Base-by-base conservation (phyloP, 352 stramenopile species). In the Phytophthora tentaculata region DNA sequence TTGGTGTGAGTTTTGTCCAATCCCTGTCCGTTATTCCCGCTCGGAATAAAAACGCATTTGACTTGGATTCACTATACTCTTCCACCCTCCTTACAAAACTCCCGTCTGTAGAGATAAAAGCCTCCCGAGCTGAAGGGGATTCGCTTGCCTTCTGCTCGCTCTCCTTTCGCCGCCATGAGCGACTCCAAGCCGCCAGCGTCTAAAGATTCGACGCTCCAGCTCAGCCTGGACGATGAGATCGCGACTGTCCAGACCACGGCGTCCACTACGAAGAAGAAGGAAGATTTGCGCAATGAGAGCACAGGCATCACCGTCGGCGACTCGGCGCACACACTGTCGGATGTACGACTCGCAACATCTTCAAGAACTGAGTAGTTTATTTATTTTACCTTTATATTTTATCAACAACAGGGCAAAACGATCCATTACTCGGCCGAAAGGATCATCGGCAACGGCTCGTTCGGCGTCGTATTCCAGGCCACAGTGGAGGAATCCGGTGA, bases 401-500 rank as follows among this genome's bases (percentile, higher is more conserved):
- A 44, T 44, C 19, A 23, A 14, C n/a, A 28, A 22, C 45, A 96
- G 86, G 89, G 89, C 54, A 93, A 94, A 72, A 96, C 89, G 28
- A 95, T 96, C 49, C 86, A 95, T 55, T 99, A 99, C 74, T 99
- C 96, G 37, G 97, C 97, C 1, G 97, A 99, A 69, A 85, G 96
- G 12, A 99, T 99, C 67, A 99, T 99, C 67, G 98, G 98, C n/a
- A 99, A 99, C 76, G 98, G 98, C 20, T 99, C 95, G 2, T 99
- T 99, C 75, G 98, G 98, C 13, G 97, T 99, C 13, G 98, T 99
- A 23, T 99, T 99, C 72, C 92, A 99, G 75, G 98, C 97, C 8
- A 92, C 88, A 13, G 94, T 99, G 14, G 95, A 98, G 55, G 97
- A 99, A 69, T 99, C 97, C 13, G 94, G 96, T 5, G 95, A 99